Evolutionary conservation across 1,284 basidiomycete species (phyloP).

Genomic region (Lignosus rhinocerotis): DNA sequence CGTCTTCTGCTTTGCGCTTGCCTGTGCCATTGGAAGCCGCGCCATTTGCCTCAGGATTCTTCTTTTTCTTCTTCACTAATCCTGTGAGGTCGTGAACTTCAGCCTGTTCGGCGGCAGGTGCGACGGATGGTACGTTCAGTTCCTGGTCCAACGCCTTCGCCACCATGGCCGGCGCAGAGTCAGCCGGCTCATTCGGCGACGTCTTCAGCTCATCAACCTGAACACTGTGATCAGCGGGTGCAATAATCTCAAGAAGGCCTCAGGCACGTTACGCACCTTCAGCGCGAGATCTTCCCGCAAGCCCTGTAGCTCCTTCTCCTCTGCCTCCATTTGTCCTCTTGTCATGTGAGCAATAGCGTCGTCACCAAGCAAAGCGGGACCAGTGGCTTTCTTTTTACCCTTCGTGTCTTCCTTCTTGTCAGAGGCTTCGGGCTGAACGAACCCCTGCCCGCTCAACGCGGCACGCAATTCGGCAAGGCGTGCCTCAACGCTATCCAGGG

Average conservation of each 20-base stretch:
- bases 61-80: constrained; percentile 86
- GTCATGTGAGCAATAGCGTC: constrained; percentile 62
- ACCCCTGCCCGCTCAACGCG: constrained; percentile 46
- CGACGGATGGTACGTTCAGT: constrained; percentile 45
- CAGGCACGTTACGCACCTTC: constrained; percentile 53
- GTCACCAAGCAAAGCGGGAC: constrained; percentile 44
- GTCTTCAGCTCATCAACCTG: constrained; percentile 88
- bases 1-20: constrained; percentile 74
- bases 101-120: constrained; percentile 28
- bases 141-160: constrained; percentile 72
- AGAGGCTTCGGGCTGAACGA: constrained; percentile 27
- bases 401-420: constrained; percentile 47
- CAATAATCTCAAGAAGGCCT: not conserved
- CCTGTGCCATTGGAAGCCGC: constrained; percentile 35
- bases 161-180: constrained; percentile 62
- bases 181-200: constrained; percentile 59
- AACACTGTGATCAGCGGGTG: not conserved
- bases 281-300: constrained; percentile 77
- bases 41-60: constrained; percentile 41
- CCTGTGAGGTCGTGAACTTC: constrained; percentile 79
- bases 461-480: constrained; percentile 66
- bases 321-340: constrained; percentile 67
- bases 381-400: constrained; percentile 65
- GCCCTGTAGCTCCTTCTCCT: constrained; percentile 77
- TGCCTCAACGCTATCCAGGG: constrained; percentile 72